phyloP scores from a whole-genome alignment of 2,329 filamentous ascomycete genomes.

The Leptographium radiaticola region DNA sequence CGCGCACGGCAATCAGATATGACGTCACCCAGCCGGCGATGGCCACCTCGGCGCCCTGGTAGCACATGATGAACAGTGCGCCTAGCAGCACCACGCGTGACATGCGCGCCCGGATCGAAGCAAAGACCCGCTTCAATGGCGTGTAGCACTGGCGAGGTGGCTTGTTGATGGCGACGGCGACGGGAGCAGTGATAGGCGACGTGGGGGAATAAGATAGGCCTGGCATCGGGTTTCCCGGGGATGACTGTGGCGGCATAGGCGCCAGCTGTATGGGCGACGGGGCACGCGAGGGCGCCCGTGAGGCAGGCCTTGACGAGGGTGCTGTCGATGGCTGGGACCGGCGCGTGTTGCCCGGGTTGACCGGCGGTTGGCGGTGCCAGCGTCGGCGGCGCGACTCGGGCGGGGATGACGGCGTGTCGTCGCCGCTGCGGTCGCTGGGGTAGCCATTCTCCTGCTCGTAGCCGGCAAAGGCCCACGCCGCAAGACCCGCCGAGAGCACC shows the following conservation, averaged over 20 bases:
- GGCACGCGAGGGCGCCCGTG: background rate
- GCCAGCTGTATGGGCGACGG: slow-evolving; percentile 3
- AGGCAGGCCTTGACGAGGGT: background rate
- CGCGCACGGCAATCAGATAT: slow-evolving; percentile 61
- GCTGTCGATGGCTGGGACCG: slow-evolving; percentile 1
- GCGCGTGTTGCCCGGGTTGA: background rate
- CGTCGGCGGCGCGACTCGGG: background rate
- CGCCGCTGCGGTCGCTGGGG: slow-evolving; percentile 6
- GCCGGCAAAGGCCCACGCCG: slow-evolving; percentile 54
- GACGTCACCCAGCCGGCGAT: slow-evolving; percentile 82
- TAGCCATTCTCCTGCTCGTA: slow-evolving; percentile 47
- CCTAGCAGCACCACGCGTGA: slow-evolving; percentile 55
- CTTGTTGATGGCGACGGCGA: background rate
- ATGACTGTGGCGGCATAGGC: slow-evolving; percentile 8
- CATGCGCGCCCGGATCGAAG: slow-evolving; percentile 35
- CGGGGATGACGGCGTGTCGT: background rate
- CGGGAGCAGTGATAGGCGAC: background rate
- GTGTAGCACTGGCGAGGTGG: slow-evolving; percentile 13
- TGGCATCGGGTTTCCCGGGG: slow-evolving; percentile 6
- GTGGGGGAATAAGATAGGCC: background rate
- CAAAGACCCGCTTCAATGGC: slow-evolving; percentile 10
- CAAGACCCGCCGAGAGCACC: slow-evolving; percentile 40
- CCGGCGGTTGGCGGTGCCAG: background rate
- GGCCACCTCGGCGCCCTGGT: slow-evolving; percentile 74
- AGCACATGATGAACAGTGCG: slow-evolving; percentile 71